Evolutionary conservation across 2,329 filamentous ascomycete genomes (phyloP), one percentile per base, ranked within the genome.

Genomic region (Volutella citrinella): DNA sequence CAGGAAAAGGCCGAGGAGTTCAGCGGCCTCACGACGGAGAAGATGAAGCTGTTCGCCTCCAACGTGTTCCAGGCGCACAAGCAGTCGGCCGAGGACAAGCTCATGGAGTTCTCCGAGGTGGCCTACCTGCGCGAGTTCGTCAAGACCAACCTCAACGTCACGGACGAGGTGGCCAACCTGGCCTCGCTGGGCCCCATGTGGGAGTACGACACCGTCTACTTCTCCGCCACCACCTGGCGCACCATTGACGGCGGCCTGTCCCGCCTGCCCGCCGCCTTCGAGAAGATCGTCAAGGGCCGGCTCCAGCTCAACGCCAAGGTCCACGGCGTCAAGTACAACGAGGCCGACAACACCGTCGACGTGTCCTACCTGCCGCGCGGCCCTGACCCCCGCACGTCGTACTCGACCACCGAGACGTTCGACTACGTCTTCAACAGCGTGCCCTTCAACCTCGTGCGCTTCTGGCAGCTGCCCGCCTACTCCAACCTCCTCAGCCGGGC

Each of bases 341-440:
- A 45, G 18, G 36, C 39, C 9, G 37, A 37, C 23, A 42, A 48
- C n/a, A 43, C 40, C 7, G 28, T 52, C 17, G 10, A 47, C 14
- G 45, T 57, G 0, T 40, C 34, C 1, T 48, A 49, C 45, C 36
- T 37, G 1, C 41, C 40, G 0, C 46, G 42, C 4, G 54, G 53
- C 15, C 31, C 36, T 14, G 32, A 51, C 7, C 55, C 49, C 4
- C 47, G 40, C 19, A 34, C 49, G 5, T 36, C 46, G 22, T 28
- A 54, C n/a, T 36, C 48, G 6, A 52, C 45, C 1, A 46, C 48
- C 5, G 55, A 59, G n/a, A 45, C 49, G 2, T 65, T 62, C 20
- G 61, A 65, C 34, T 64, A 64, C 35, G 49, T 60, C 3, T 54
- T 65, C 25, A 61, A 63, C 45, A 57, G 57, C 7, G 56, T 57